Conservation (phyloP, 1,284 basidiomycete species). For the Trichosporon asahii region DNA sequence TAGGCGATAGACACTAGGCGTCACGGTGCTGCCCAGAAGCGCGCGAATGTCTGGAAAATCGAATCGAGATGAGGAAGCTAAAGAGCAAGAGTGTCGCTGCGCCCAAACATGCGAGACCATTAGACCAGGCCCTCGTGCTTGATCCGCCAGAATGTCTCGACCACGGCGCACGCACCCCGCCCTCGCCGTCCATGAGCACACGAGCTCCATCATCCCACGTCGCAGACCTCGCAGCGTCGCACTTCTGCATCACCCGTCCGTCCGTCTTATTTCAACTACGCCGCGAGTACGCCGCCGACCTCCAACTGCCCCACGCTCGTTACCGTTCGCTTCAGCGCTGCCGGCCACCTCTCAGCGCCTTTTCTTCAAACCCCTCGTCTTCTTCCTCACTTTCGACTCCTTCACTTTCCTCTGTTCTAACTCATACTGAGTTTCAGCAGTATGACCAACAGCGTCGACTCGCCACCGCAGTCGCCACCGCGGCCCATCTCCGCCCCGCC, state of each 20-base stretch:
- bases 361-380: not conserved
- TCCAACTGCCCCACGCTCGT: not conserved
- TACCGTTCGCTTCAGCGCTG: not conserved
- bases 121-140: not conserved
- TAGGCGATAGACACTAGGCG: not conserved
- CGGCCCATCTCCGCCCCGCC: not conserved
- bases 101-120: not conserved
- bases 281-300: not conserved
- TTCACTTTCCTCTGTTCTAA: not conserved
- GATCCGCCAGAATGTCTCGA: not conserved
- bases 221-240: not conserved
- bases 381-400: not conserved
- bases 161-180: not conserved
- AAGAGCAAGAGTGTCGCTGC: not conserved
- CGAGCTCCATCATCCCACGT: not conserved
- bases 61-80: not conserved
- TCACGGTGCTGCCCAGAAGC: not conserved
- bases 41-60: no score
- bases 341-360: not conserved
- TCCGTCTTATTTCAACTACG: not conserved
- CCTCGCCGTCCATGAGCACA: not conserved
- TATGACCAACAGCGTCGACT: not conserved
- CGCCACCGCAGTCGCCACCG: not conserved
- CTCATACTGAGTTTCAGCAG: not conserved
- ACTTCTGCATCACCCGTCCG: not conserved